phyloP scores from a whole-genome alignment of 2,329 filamentous ascomycete genomes.

The Chaetothyriales sp. region DNA sequence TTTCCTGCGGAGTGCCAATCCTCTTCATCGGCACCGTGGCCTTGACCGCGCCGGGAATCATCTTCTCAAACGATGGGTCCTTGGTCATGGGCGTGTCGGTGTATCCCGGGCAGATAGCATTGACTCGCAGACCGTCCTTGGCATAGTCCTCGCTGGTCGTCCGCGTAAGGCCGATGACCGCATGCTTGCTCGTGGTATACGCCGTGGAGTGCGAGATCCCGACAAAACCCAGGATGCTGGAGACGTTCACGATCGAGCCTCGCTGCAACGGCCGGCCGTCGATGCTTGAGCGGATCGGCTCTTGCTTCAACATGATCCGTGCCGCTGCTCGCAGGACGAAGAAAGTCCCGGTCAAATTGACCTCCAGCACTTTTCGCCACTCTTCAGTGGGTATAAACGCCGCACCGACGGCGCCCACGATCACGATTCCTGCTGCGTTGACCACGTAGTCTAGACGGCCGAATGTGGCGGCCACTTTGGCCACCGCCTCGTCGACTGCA shows the following conservation, averaged over 20 bases:
- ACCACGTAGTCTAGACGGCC: conserved; percentile 23
- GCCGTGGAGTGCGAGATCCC: conserved; percentile 24
- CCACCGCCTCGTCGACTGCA: conserved; percentile 38
- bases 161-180: conserved; percentile 42
- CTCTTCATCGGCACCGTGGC: conserved; percentile 34
- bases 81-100: conserved; percentile 61
- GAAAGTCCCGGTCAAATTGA: conserved; percentile 33
- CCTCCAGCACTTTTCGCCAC: conserved; percentile 29
- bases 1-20: conserved; percentile 36
- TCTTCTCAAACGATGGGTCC: conserved; percentile 23
- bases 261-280: conserved; percentile 25
- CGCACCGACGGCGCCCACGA: conserved; percentile 16
- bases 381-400: conserved; percentile 19
- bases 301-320: conserved; percentile 32
- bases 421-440: conserved; percentile 19
- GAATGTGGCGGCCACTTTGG: conserved; percentile 41
- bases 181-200: conserved; percentile 37
- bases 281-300: conserved; percentile 25
- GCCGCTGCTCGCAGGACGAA: conserved; percentile 29
- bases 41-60: too few species aligned
- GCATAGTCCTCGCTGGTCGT: conserved; percentile 39
- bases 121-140: conserved; percentile 33
- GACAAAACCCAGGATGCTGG: conserved; percentile 37
- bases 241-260: conserved; percentile 37
- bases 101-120: conserved; percentile 38